A percentile compares a stretch with the other conserved stretches of the same genome.
These are phyloP conservation scores for Diplogelasinospora grovesii DNA, from an alignment of 495 filamentous ascomycete species.

Conservation along the genomic window DNA sequence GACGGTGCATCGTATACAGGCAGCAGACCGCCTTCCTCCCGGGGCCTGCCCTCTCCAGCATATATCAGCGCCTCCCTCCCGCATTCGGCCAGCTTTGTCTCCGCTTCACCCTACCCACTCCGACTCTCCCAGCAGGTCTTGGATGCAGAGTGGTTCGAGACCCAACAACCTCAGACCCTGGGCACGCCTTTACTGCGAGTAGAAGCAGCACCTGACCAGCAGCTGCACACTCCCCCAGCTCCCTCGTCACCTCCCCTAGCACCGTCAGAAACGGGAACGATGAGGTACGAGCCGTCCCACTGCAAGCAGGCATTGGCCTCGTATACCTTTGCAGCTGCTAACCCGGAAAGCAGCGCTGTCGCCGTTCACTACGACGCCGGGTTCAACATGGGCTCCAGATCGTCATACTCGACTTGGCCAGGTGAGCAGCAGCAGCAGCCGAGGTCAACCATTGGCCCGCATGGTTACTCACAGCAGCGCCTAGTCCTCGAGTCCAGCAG, in stretches of 20 bases:
- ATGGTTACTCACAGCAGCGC: constrained; percentile 11
- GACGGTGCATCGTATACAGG: constrained; percentile 21
- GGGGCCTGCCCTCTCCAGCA: constrained; percentile 18
- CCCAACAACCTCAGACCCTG: constrained; percentile 18
- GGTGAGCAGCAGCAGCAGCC: constrained; percentile 15
- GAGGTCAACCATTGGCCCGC: too few relatives aligned
- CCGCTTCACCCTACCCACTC: constrained; percentile 26
- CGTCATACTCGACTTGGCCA: constrained; percentile 39
- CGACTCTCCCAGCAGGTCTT: constrained; percentile 19
- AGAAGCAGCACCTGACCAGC: constrained; percentile 27
- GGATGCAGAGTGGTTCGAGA: constrained; percentile 26
- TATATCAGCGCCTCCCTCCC: constrained; percentile 23
- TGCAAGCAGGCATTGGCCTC: neutral
- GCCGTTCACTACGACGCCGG: constrained; percentile 39
- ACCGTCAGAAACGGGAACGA: constrained; percentile 23
- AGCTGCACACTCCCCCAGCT: constrained; percentile 11
- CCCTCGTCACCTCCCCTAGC: constrained; percentile 23
- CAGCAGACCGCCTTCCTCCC: constrained; percentile 24
- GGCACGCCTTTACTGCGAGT: constrained; percentile 30
- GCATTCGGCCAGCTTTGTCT: constrained; percentile 16
- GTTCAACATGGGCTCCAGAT: constrained; percentile 39
- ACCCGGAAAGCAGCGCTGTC: constrained; percentile 31
- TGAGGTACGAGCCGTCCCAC: constrained; percentile 37
- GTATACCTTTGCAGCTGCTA: constrained; percentile 1
- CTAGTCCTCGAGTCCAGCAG: constrained; percentile 32